Conservation (phyloP, 768 basidiomycete genomes). For the Hygrophoropsis aurantiaca region DNA sequence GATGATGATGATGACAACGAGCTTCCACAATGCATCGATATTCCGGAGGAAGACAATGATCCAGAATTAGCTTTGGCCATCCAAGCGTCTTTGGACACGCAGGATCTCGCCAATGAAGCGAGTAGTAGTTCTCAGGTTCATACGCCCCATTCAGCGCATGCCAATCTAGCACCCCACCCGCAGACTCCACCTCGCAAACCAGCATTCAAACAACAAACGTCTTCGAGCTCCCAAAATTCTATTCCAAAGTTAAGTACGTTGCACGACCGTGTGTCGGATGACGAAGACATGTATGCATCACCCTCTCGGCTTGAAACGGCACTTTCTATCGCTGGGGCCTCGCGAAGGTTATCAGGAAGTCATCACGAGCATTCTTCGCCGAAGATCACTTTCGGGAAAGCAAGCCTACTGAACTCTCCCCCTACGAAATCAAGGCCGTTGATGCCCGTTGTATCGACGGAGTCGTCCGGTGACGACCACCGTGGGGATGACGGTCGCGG, state of each 20-base stretch:
- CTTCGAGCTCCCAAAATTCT: background rate
- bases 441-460: background rate
- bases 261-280: constrained; percentile 6
- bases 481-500: too few relatives aligned
- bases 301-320: constrained; percentile 65
- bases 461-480: too few relatives aligned
- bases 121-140: too few relatives aligned
- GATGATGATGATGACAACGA: constrained; percentile 50
- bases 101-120: background rate
- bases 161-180: background rate
- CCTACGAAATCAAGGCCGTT: constrained; percentile 1
- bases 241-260: background rate
- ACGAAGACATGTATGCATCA: constrained; percentile 50
- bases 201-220: background rate
- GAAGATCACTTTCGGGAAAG: constrained; percentile 36
- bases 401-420: constrained; percentile 28
- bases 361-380: constrained; percentile 12
- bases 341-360: constrained; percentile 16
- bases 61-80: constrained; percentile 58
- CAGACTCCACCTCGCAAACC: constrained; percentile 10
- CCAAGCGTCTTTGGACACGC: constrained; percentile 54
- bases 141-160: background rate
- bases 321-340: constrained; percentile 59
- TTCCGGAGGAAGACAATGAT: constrained; percentile 46
- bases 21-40: constrained; percentile 15